A percentile compares a stretch with the other conserved stretches of the same genome.
Conservation (phyloP, 345 rosid genomes). For the Melaleuca alternifolia region DNA sequence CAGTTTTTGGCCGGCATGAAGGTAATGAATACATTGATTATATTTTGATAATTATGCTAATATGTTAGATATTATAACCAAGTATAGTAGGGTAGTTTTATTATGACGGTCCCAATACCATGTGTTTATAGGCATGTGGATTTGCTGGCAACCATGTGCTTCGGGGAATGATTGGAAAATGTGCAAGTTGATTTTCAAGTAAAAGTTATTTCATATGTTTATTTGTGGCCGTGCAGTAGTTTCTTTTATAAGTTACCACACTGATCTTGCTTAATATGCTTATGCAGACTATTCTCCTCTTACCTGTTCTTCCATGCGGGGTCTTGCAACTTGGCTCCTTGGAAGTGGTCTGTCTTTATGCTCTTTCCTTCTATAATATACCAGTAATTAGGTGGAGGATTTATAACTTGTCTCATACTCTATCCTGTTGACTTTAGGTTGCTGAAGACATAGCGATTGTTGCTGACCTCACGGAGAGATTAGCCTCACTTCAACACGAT, state of each 20-base stretch:
- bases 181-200: neutral
- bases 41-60: neutral
- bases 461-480: slow-evolving; percentile 18
- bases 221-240: neutral
- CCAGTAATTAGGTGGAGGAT: neutral
- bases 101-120: neutral
- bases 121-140: neutral
- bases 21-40: slow-evolving; percentile 24
- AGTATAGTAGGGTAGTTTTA: neutral
- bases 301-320: slow-evolving; percentile 51
- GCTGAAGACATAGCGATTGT: slow-evolving; percentile 31
- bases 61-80: neutral
- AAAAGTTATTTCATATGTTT: neutral
- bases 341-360: slow-evolving; percentile 26
- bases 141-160: neutral
- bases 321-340: slow-evolving; percentile 65
- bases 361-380: neutral
- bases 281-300: slow-evolving; percentile 48
- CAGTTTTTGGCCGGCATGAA: slow-evolving; percentile 51
- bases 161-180: neutral
- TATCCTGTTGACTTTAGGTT: slow-evolving; percentile 21
- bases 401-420: neutral
- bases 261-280: slow-evolving; percentile 4
- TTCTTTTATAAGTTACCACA: neutral
- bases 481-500: slow-evolving; percentile 7